Evolutionary conservation across 2,329 filamentous ascomycete genomes (phyloP).

Genomic region (Knufia petricola): DNA sequence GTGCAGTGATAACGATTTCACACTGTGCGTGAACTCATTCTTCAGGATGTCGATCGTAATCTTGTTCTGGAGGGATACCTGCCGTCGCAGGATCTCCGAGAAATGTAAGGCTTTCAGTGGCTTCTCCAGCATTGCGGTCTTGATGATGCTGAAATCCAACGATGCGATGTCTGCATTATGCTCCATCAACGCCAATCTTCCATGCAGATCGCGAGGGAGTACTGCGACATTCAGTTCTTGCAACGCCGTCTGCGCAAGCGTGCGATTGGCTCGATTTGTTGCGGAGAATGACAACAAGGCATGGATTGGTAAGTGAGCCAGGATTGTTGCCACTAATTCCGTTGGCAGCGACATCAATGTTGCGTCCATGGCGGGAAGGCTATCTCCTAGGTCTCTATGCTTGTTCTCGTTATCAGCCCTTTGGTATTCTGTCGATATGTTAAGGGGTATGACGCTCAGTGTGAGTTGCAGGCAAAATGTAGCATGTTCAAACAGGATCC

Average conservation of each 20-base stretch:
- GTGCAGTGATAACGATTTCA: constrained; percentile 16
- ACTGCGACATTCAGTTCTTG: constrained; percentile 27
- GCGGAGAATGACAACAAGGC: constrained; percentile 27
- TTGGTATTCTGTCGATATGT: background rate
- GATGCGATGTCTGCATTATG: constrained; percentile 21
- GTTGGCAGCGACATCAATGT: constrained; percentile 24
- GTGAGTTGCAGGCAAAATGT: background rate
- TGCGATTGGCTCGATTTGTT: constrained; percentile 25
- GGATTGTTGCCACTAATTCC: constrained; percentile 27
- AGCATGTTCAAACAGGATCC: background rate
- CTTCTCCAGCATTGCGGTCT: constrained; percentile 9
- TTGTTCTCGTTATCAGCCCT: constrained; percentile 9
- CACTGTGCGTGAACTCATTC: constrained; percentile 7
- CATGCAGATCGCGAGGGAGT: constrained; percentile 28
- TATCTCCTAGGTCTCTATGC: background rate
- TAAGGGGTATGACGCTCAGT: background rate
- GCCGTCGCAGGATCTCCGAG: constrained; percentile 7
- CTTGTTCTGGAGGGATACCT: constrained; percentile 17
- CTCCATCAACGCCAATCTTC: constrained; percentile 24
- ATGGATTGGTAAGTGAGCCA: constrained; percentile 25
- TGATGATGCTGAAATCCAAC: constrained; percentile 3
- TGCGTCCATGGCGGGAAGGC: background rate
- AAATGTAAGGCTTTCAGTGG: constrained; percentile 7
- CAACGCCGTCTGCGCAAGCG: constrained; percentile 25
- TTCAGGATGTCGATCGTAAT: constrained; percentile 13